phyloP scores from a whole-genome alignment of 163 green algal species.

The Chlamydomonas reinhardtii region DNA sequence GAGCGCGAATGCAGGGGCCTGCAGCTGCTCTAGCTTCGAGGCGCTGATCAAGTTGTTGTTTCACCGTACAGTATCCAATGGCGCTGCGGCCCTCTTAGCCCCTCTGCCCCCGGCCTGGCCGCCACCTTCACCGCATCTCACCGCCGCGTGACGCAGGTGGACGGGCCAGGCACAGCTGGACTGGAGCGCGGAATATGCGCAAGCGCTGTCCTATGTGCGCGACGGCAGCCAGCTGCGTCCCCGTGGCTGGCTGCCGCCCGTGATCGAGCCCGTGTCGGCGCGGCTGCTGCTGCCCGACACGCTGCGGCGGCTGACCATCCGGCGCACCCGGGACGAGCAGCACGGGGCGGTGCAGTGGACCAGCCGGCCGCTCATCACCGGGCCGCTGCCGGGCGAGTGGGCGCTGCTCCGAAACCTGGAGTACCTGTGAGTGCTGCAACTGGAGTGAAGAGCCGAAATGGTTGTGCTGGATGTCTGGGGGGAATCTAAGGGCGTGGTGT shows the following conservation, averaged over 20 bases:
- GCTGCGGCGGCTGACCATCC: slow-evolving; percentile 28
- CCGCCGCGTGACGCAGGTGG: slow-evolving; percentile 36
- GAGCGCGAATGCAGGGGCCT: no score
- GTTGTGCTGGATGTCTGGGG: no score
- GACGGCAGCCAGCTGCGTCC: neutral
- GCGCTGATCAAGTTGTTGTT: no score
- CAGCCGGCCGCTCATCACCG: neutral
- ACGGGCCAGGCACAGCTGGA: slow-evolving; percentile 1
- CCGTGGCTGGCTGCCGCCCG: neutral
- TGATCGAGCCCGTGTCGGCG: neutral
- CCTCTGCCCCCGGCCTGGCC: no score
- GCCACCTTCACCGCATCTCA: no score
- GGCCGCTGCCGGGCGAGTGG: slow-evolving; percentile 32
- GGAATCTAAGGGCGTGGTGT: no score
- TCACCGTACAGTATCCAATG: no score
- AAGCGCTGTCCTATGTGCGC: neutral
- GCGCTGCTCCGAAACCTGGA: slow-evolving; percentile 30
- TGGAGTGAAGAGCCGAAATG: no score
- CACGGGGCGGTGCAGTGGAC: neutral
- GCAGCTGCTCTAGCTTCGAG: no score
- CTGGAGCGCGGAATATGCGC: neutral
- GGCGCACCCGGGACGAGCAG: slow-evolving; percentile 10
- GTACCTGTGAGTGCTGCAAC: slow-evolving; percentile 24
- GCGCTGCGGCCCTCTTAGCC: no score
- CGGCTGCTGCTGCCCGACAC: slow-evolving; percentile 32